Evolutionary conservation across 306 rosid genomes (phyloP).

Genomic region (Quercus gilva): DNA sequence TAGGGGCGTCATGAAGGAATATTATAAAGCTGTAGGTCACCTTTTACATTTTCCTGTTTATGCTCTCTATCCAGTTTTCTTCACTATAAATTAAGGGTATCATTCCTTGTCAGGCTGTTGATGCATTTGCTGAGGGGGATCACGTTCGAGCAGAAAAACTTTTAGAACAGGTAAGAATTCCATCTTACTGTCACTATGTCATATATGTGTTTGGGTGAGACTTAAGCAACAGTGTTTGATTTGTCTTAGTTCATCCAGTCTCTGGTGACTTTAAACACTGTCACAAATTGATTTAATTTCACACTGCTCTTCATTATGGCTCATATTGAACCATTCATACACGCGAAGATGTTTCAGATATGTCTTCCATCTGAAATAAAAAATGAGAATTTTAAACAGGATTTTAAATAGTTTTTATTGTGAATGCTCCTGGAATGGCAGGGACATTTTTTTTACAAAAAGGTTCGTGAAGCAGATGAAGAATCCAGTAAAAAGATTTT

Average conservation of each 20-base stretch:
- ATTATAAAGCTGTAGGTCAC: slow-evolving; percentile 70
- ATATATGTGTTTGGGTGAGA: slow-evolving; percentile 13
- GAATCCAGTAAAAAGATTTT: slow-evolving; percentile 64
- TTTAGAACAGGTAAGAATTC: slow-evolving; percentile 50
- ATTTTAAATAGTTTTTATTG: neutral
- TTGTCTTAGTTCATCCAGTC: neutral
- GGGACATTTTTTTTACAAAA: slow-evolving; percentile 57
- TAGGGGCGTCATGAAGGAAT: slow-evolving; percentile 60
- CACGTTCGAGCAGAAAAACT: slow-evolving; percentile 54
- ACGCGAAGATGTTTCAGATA: slow-evolving; percentile 1
- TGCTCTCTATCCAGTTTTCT: neutral
- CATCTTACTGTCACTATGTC: slow-evolving; percentile 1
- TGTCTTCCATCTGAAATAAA: slow-evolving; percentile 2
- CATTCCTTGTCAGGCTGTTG: slow-evolving; percentile 63
- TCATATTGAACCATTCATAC: neutral
- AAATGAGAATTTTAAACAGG: neutral
- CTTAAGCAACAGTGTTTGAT: neutral
- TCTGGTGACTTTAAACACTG: neutral
- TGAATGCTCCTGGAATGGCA: slow-evolving; percentile 31
- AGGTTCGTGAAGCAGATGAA: slow-evolving; percentile 70
- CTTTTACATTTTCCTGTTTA: neutral
- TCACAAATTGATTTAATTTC: neutral
- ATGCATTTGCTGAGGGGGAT: slow-evolving; percentile 61
- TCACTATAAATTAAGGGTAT: slow-evolving; percentile 28
- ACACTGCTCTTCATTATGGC: neutral